Percentiles rank a stretch among this genome's conserved stretches.
Evolutionary conservation across 1,139 yeast species (phyloP).

Genomic region (Pneumocystis carinii): DNA sequence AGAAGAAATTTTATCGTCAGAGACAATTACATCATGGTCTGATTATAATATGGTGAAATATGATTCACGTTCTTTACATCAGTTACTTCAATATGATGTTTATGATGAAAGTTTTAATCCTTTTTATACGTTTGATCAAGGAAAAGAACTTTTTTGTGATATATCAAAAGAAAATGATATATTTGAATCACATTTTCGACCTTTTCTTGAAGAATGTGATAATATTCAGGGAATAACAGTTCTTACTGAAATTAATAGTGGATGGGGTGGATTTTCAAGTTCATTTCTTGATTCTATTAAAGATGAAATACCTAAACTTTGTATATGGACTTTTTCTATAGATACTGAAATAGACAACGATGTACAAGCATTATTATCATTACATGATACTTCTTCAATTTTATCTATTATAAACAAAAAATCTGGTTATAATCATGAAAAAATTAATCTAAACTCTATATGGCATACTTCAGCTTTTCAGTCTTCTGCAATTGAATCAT

Average conservation of each 20-base stretch:
- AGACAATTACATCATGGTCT: conserved; percentile 56
- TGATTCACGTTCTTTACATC: conserved; percentile 43
- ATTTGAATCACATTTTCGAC: conserved; percentile 47
- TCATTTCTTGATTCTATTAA: conserved; percentile 38
- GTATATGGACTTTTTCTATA: conserved; percentile 2
- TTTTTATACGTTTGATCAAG: conserved; percentile 4
- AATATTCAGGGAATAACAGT: conserved; percentile 53
- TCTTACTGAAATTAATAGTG: conserved; percentile 52
- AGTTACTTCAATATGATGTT: conserved; percentile 11
- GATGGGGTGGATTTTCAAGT: conserved; percentile 71
- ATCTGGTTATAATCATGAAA: background rate
- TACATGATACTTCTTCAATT: background rate
- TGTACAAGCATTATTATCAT: background rate
- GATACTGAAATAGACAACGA: background rate
- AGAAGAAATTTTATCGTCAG: conserved; percentile 22
- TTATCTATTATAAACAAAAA: conserved; percentile 2
- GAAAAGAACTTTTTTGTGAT: conserved; percentile 23
- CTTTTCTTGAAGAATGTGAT: conserved; percentile 64
- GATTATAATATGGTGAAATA: conserved; percentile 61
- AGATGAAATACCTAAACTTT: conserved; percentile 38
- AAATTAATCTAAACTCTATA: background rate
- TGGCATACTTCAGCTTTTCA: conserved; percentile 8
- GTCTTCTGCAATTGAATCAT: conserved; percentile 6
- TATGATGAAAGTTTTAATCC: conserved; percentile 2
- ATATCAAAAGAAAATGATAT: conserved; percentile 27